Evolutionary conservation across 2,329 filamentous ascomycete species (phyloP).

Genomic region (Orbilia quercus): DNA sequence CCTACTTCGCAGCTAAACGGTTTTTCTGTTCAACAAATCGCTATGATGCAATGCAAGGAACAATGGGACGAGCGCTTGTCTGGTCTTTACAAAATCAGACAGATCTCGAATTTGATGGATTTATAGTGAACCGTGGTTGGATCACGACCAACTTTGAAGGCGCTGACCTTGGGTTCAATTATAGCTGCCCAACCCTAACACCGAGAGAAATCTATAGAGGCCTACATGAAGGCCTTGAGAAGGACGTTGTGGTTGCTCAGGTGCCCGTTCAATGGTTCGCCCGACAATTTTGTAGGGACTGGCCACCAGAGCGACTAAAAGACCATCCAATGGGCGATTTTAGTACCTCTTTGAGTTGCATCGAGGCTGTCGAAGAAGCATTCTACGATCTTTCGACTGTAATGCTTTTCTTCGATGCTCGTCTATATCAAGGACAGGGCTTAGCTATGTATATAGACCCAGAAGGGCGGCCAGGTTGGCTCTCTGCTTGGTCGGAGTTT

Average conservation of each 20-base stretch:
- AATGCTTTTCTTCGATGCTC: not conserved
- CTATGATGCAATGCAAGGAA: not conserved
- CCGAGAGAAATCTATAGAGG: not conserved
- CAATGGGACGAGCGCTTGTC: not conserved
- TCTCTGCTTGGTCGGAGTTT: too few species aligned
- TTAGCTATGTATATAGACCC: too few species aligned
- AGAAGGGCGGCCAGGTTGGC: not conserved
- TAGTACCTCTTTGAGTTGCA: not conserved
- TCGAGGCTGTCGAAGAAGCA: not conserved
- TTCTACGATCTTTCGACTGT: not conserved
- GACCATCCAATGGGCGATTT: not conserved
- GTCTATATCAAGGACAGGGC: not conserved
- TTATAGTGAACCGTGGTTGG: not conserved
- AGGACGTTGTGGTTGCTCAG: not conserved
- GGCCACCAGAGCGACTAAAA: not conserved
- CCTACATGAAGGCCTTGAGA: not conserved
- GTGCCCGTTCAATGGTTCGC: slow-evolving; percentile 8
- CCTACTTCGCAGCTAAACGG: not conserved
- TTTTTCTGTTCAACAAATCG: not conserved
- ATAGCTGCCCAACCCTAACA: not conserved
- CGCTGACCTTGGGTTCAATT: not conserved
- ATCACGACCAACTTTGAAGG: not conserved
- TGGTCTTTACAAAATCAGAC: not conserved
- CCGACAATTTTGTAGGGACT: not conserved
- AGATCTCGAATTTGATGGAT: not conserved